Evolutionary conservation across 2,329 filamentous ascomycete species (phyloP), one percentile per base, ranked within the genome.

Genomic region (Talaromyces sp.): DNA sequence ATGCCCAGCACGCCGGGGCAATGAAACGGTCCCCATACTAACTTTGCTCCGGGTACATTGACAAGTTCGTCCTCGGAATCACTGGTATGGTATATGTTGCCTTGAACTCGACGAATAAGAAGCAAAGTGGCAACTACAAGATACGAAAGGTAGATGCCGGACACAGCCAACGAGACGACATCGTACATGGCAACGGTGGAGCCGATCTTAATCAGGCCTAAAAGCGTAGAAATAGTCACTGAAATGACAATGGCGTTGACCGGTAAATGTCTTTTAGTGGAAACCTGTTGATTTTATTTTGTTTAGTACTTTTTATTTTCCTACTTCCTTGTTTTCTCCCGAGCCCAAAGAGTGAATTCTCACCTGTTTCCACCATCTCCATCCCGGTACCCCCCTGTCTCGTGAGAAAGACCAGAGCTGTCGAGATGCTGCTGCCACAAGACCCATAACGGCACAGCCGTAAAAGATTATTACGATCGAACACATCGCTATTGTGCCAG

Each of bases 401-500:
- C 79, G 70, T 8, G 78, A 75, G 68, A 80, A 80, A 1, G 77
- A 73, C 73, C 75, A 81, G 7, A 75, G 68, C 71, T 77, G 73
- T 59, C 78, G 70, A n/a, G 76, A 77, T 8, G 77, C 72, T 5
- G 78, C 72, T 15, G 72, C 72, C 13, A 73, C 63, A 19, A 69
- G 69, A 41, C 71, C 71, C 65, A 73, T 71, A 49, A 70, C 39
- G 69, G 77, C 47, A 70, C 72, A 57, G 72, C 77, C 63, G 67
- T 75, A 63, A 73, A 81, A 69, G 25, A 76, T 69, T 62, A 78
- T 75, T 1, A 84, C 72, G 4, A 83, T 72, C 3, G 77, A 73
- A 0, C 78, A 74, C 77, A 85, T 81, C 11, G 78, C 80, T 0
- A 80, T 79, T 15, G 68, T 69, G 2, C 79, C 80, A 2, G 73